Conservation (phyloP, 306 rosid species). For the Glycine latifolia region DNA sequence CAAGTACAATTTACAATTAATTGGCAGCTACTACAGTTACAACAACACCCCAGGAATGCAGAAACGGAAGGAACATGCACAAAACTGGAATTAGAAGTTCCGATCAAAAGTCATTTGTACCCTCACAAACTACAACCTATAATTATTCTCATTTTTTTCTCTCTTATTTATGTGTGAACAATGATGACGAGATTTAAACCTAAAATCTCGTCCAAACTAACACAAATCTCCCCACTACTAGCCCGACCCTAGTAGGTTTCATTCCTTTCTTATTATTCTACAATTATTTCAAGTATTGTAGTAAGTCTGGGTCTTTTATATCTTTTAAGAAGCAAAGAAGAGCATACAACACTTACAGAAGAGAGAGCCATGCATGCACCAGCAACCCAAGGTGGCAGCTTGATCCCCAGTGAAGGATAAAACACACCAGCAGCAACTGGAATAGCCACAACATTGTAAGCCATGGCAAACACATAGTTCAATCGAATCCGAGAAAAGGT, state of each 20-base stretch:
- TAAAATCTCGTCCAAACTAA: too few relatives aligned
- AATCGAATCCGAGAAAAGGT: conserved; percentile 80
- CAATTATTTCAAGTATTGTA: conserved; percentile 79
- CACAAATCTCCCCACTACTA: too few relatives aligned
- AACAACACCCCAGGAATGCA: conserved; percentile 13
- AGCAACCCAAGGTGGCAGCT: conserved; percentile 97
- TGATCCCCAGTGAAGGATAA: conserved; percentile 76
- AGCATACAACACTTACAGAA: conserved; percentile 91
- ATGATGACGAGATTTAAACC: too few relatives aligned
- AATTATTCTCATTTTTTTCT: conserved; percentile 26
- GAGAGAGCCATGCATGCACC: conserved; percentile 99
- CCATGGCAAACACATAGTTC: conserved; percentile 92
- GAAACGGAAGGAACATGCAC: conserved; percentile 26
- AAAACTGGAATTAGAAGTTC: conserved; percentile 50
- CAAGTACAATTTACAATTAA: conserved; percentile 53
- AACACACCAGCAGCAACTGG: conserved; percentile 90
- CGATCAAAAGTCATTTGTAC: conserved; percentile 38
- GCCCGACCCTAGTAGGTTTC: too few relatives aligned
- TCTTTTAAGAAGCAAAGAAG: conserved; percentile 86
- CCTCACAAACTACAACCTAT: conserved; percentile 41
- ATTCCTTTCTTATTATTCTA: conserved; percentile 60
- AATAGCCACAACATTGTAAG: conserved; percentile 83
- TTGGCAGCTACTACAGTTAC: conserved; percentile 44
- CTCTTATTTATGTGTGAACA: too few relatives aligned
- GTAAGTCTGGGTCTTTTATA: conserved; percentile 87